Conservation (phyloP, 208 protist genomes). For the Leishmania turanica region DNA sequence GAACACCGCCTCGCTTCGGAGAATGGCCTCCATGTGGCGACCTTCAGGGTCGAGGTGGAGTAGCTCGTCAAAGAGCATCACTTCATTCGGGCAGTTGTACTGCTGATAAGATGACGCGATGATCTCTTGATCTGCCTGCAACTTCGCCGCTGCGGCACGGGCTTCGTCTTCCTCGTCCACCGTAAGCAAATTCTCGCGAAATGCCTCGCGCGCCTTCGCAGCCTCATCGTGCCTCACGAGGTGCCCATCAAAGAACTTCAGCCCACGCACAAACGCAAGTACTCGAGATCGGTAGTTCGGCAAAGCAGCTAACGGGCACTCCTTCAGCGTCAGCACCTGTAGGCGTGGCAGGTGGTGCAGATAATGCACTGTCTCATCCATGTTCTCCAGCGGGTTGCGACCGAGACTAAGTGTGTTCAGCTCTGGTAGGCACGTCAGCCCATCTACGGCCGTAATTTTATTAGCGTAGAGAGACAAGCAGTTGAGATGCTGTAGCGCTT, state of each 20-base stretch:
- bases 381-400: constrained; percentile 89
- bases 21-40: constrained; percentile 52
- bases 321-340: constrained; percentile 87
- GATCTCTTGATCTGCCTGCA: constrained; percentile 42
- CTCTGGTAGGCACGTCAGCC: constrained; percentile 69
- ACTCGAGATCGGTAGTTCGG: constrained; percentile 70
- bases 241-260: constrained; percentile 73
- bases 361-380: constrained; percentile 88
- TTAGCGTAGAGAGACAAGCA: constrained; percentile 93
- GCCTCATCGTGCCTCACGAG: constrained; percentile 51
- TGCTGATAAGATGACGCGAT: constrained; percentile 55
- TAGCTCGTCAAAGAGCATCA: constrained; percentile 76
- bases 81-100: constrained; percentile 86
- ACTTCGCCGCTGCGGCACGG: constrained; percentile 34
- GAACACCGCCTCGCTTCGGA: constrained; percentile 65
- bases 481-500: constrained; percentile 81
- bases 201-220: constrained; percentile 64
- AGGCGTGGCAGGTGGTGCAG: constrained; percentile 74
- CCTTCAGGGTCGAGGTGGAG: constrained; percentile 63
- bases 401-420: constrained; percentile 92
- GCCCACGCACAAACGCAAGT: constrained; percentile 71
- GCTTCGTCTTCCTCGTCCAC: constrained; percentile 85
- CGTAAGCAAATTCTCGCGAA: constrained; percentile 80
- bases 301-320: constrained; percentile 55
- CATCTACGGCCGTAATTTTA: constrained; percentile 70